Conservation (phyloP, 805 yeast genomes). For the Ascoidea tarda region DNA sequence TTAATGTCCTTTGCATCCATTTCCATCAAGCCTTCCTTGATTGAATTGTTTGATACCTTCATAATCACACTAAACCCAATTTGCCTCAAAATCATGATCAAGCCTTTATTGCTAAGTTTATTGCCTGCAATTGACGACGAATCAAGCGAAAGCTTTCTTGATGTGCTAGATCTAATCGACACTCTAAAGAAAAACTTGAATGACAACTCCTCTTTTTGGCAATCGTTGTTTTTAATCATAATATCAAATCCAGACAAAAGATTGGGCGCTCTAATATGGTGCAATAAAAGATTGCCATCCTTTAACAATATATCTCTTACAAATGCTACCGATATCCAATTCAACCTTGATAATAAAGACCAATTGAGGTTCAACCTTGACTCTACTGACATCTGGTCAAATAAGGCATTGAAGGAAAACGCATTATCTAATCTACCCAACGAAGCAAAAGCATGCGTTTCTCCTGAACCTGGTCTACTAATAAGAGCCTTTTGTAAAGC, state of each 20-base stretch:
- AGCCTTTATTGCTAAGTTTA: slow-evolving; percentile 60
- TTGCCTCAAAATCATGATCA: slow-evolving; percentile 38
- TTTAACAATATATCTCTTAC: slow-evolving; percentile 17
- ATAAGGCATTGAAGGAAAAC: slow-evolving; percentile 15
- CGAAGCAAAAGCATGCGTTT: slow-evolving; percentile 46
- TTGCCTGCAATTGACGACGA: slow-evolving; percentile 90
- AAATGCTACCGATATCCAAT: not conserved
- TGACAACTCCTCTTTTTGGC: slow-evolving; percentile 80
- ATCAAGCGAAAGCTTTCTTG: slow-evolving; percentile 64
- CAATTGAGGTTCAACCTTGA: not conserved
- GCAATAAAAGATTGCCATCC: slow-evolving; percentile 48
- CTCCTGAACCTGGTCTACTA: slow-evolving; percentile 70
- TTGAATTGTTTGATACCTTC: slow-evolving; percentile 43
- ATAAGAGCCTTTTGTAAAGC: slow-evolving; percentile 64
- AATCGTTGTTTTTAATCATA: slow-evolving; percentile 57
- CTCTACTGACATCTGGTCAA: not conserved
- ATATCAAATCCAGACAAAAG: slow-evolving; percentile 69
- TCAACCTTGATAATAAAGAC: slow-evolving; percentile 12
- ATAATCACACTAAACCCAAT: slow-evolving; percentile 36
- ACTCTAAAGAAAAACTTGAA: slow-evolving; percentile 37
- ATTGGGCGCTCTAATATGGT: slow-evolving; percentile 74
- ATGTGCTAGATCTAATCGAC: slow-evolving; percentile 47
- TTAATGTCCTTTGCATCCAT: slow-evolving; percentile 80
- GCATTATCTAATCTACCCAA: slow-evolving; percentile 21
- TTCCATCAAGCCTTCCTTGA: slow-evolving; percentile 68